Evolutionary conservation across 768 basidiomycete genomes (phyloP).

Genomic region (Boletellus ananiceps): DNA sequence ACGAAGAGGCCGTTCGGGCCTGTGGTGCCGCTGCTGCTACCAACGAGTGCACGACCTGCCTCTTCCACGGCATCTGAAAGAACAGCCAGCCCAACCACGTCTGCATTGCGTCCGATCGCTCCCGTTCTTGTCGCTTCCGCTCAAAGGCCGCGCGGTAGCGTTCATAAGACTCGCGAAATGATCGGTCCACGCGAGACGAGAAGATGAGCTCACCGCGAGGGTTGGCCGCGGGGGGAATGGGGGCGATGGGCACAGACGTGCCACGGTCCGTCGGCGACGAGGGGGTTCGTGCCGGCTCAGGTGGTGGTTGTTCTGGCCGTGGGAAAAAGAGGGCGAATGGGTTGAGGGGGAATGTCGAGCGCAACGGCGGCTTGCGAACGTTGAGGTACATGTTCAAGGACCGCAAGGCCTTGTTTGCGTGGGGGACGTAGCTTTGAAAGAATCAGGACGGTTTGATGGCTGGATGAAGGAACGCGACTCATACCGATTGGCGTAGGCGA

Average conservation of each 20-base stretch:
- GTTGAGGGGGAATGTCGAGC: slow-evolving; percentile 48
- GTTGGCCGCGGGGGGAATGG: slow-evolving; percentile 86
- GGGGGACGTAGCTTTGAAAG: slow-evolving; percentile 80
- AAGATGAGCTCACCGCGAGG: slow-evolving; percentile 97
- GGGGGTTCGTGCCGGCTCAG: slow-evolving; percentile 15
- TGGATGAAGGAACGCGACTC: slow-evolving; percentile 22
- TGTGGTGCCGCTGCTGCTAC: slow-evolving; percentile 11
- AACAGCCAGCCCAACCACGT: slow-evolving; percentile 30
- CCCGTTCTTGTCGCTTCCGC: slow-evolving; percentile 62
- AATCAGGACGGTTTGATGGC: slow-evolving; percentile 14
- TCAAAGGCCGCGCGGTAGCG: slow-evolving; percentile 88
- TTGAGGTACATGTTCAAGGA: slow-evolving; percentile 97
- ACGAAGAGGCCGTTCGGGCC: slow-evolving; percentile 21
- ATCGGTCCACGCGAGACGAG: slow-evolving; percentile 76
- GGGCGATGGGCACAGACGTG: slow-evolving; percentile 45
- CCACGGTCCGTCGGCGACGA: slow-evolving; percentile 36
- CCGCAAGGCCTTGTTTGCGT: slow-evolving; percentile 87
- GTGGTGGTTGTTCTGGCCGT: slow-evolving; percentile 21
- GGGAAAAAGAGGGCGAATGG: slow-evolving; percentile 38
- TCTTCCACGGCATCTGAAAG: slow-evolving; percentile 29
- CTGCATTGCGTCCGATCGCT: slow-evolving; percentile 34
- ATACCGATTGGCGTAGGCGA: slow-evolving; percentile 92
- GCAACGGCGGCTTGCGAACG: slow-evolving; percentile 74
- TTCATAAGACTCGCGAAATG: slow-evolving; percentile 89
- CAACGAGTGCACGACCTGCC: slow-evolving; percentile 6